Base-by-base conservation (phyloP, 2,329 filamentous ascomycete species). In the Ceratocystis colombiana region DNA sequence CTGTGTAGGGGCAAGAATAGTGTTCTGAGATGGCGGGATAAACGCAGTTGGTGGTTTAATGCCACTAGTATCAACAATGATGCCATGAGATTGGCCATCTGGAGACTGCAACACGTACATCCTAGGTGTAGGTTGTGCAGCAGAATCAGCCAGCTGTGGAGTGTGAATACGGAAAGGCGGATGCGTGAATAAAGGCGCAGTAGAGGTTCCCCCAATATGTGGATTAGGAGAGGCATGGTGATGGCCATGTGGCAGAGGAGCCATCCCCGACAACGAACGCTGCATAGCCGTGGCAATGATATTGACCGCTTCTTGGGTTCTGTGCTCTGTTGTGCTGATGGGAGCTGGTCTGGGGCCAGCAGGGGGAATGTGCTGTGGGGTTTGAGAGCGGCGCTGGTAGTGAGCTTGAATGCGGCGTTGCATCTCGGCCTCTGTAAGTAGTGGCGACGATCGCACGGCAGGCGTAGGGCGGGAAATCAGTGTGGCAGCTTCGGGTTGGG, bases 351-450 rank as follows among this genome's bases (percentile, higher is more conserved):
- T 46, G 41, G 44, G 41, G 20, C 20, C 30, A 1, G 64, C 17
- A 28, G 66, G 41, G 8, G 66, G 48, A 6, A 61, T 57, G 62
- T 64, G 66, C 12, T 59, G 62, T 30, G 66, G 62, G 2, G 66
- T 55, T 25, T 61, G 62, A 2, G 66, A 64, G 25, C 66, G 62
- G 20, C 64, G 66, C 25, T 64, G 53, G 59, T 63, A 64, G 50
- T 68, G 66, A 33, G 64, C 63, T 5, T 68, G 63, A 50, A 68
- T 68, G 48, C 66, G 66, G 61, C 61, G 63, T 53, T 68, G 63
- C 64, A 68, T 68, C 28, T 68, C 66, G 48, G 64, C 64, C 45
- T 68, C 66, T 3, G 66, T 68, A n/a, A 68, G 63, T 46, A 65
- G 61, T 6, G 64, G 63, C 12, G 66, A 68, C 10, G 66, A 65